These are phyloP conservation scores for Brachypodium distachyon DNA, from an alignment of 202 grass and related monocot species.

Conservation along the genomic window DNA sequence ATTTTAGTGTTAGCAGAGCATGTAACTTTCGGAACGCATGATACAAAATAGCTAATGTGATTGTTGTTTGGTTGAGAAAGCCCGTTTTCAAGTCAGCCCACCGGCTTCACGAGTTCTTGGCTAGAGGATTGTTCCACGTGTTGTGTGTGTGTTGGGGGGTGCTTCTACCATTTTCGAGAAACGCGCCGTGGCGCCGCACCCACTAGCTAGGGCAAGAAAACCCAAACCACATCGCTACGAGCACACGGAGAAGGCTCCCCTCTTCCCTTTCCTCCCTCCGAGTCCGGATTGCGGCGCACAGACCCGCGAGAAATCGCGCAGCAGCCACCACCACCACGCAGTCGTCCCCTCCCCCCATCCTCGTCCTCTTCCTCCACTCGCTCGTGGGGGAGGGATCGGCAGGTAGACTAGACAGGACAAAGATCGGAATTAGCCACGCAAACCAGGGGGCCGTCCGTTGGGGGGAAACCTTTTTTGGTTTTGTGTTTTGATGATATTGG, in stretches of 20 bases:
- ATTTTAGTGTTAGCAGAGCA: too few relatives aligned
- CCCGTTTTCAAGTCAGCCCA: too few relatives aligned
- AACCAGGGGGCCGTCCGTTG: too few relatives aligned
- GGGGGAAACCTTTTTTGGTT: too few relatives aligned
- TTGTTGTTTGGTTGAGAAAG: too few relatives aligned
- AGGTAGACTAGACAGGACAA: conserved; percentile 27
- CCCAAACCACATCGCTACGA: neutral
- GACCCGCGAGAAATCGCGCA: neutral
- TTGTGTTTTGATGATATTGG: too few relatives aligned
- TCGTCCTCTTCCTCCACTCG: neutral
- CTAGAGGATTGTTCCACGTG: too few relatives aligned
- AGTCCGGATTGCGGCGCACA: conserved; percentile 2
- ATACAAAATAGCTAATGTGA: too few relatives aligned
- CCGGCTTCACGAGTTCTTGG: too few relatives aligned
- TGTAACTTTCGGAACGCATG: too few relatives aligned
- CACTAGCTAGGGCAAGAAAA: neutral
- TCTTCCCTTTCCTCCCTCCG: neutral
- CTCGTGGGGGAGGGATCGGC: neutral
- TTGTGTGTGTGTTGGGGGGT: neutral
- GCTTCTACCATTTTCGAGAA: neutral
- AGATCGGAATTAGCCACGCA: conserved; percentile 33
- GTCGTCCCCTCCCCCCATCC: neutral
- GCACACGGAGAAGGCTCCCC: neutral
- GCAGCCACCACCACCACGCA: neutral
- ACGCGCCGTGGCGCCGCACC: neutral